These are phyloP conservation scores for Pseudopyrenochaeta lycopersici DNA, from an alignment of 2,329 filamentous ascomycete species.

Conservation along the genomic window DNA sequence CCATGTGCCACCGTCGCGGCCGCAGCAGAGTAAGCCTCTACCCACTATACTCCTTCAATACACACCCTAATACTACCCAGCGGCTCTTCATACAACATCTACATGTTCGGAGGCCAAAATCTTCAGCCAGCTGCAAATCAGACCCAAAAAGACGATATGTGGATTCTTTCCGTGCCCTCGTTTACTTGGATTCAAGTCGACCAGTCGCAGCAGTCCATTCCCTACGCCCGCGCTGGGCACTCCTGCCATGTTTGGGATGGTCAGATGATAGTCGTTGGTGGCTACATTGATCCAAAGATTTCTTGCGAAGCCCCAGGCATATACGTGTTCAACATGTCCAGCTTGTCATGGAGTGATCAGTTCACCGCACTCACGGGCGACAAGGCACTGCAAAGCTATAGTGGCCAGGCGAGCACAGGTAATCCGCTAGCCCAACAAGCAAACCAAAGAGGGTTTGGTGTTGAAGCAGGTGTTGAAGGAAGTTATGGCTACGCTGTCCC, in stretches of 20 bases:
- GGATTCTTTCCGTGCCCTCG: constrained; percentile 80
- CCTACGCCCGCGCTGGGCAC: constrained; percentile 74
- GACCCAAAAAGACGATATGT: constrained; percentile 75
- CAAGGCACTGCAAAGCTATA: constrained; percentile 54
- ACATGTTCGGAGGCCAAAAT: constrained; percentile 81
- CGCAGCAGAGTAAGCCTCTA: constrained; percentile 64
- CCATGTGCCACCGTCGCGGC: constrained; percentile 78
- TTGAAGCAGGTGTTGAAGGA: constrained; percentile 66
- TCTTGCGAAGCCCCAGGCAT: constrained; percentile 74
- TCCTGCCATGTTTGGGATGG: constrained; percentile 80
- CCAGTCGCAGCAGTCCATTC: constrained; percentile 50
- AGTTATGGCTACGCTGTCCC: constrained; percentile 76
- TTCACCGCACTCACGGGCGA: constrained; percentile 72
- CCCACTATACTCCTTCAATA: background rate
- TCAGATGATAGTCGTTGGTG: constrained; percentile 82
- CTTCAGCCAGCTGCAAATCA: constrained; percentile 68
- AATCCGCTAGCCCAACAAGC: constrained; percentile 62
- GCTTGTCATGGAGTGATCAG: constrained; percentile 71
- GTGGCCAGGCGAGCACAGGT: constrained; percentile 40
- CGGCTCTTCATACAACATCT: constrained; percentile 78
- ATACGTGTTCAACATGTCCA: constrained; percentile 80
- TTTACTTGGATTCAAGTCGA: constrained; percentile 82
- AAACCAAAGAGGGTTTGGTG: constrained; percentile 60
- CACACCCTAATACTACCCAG: constrained; percentile 36
- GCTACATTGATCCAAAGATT: constrained; percentile 68